These are phyloP conservation scores for Clavariopsis aquatica DNA, from an alignment of 495 filamentous ascomycete genomes.

Conservation along the genomic window DNA sequence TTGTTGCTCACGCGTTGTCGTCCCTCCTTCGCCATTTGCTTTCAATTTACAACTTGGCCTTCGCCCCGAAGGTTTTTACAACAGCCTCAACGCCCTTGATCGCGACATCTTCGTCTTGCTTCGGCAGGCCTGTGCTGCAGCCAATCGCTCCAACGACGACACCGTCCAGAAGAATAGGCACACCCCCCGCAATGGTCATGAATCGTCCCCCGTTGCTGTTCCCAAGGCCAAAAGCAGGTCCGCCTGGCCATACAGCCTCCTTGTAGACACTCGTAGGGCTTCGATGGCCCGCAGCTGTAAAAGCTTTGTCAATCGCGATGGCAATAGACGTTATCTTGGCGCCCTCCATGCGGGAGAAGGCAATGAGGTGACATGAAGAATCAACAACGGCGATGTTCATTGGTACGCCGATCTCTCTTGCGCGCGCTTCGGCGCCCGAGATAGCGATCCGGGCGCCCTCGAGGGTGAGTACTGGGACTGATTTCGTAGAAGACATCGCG, in stretches of 20 bases:
- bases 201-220: conserved; percentile 45
- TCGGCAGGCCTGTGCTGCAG: conserved; percentile 45
- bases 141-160: conserved; percentile 45
- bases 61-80: conserved; percentile 34
- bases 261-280: conserved; percentile 44
- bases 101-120: conserved; percentile 45
- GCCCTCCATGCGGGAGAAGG: conserved; percentile 47
- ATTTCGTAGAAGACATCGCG: conserved; percentile 25
- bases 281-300: conserved; percentile 48
- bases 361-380: conserved; percentile 41
- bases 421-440: conserved; percentile 40
- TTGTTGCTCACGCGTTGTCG: no score
- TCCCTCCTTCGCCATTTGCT: no score
- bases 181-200: conserved; percentile 44
- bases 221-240: conserved; percentile 45
- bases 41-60: conserved; percentile 36
- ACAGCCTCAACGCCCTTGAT: conserved; percentile 43
- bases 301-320: conserved; percentile 49
- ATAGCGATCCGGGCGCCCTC: conserved; percentile 42
- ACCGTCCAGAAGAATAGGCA: conserved; percentile 42
- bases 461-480: conserved; percentile 41
- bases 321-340: conserved; percentile 47
- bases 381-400: conserved; percentile 49
- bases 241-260: conserved; percentile 45
- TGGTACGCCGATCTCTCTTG: conserved; percentile 41